phyloP scores from a whole-genome alignment of 306 rosid genomes.

The Prunus mira region DNA sequence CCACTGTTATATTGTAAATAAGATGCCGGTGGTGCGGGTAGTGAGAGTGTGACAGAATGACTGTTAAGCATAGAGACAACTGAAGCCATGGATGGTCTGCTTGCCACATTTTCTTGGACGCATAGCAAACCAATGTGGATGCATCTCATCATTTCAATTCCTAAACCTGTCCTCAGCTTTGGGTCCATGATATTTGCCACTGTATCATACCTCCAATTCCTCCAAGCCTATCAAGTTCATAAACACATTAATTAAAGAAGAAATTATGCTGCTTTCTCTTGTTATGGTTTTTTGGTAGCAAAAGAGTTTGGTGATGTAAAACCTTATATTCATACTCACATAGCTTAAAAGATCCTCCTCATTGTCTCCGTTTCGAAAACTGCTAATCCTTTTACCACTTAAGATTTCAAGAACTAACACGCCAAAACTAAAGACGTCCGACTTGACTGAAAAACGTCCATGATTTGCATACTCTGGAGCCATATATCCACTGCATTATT shows the following conservation, averaged over 20 bases:
- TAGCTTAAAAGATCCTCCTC: neutral
- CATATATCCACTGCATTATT: slow-evolving; percentile 25
- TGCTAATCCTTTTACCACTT: neutral
- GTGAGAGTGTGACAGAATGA: neutral
- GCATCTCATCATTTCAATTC: neutral
- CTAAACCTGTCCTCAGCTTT: neutral
- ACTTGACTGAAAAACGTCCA: slow-evolving; percentile 14
- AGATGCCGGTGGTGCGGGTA: neutral
- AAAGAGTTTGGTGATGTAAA: too few relatives aligned
- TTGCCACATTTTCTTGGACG: neutral
- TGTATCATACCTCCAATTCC: neutral
- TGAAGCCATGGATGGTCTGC: neutral
- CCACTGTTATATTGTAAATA: neutral
- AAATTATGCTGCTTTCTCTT: too few relatives aligned
- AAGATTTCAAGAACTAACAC: slow-evolving; percentile 18
- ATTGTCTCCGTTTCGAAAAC: neutral
- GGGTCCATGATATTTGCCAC: neutral
- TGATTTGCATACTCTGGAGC: slow-evolving; percentile 10
- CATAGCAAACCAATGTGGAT: slow-evolving; percentile 3
- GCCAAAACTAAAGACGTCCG: slow-evolving; percentile 26
- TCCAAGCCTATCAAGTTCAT: neutral
- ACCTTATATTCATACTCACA: neutral
- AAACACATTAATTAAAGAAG: too few relatives aligned
- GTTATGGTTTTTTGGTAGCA: too few relatives aligned
- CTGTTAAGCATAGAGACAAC: neutral